phyloP scores from a whole-genome alignment of 192 early-diverging fungal species.

The Phlyctochytrium arcticum region DNA sequence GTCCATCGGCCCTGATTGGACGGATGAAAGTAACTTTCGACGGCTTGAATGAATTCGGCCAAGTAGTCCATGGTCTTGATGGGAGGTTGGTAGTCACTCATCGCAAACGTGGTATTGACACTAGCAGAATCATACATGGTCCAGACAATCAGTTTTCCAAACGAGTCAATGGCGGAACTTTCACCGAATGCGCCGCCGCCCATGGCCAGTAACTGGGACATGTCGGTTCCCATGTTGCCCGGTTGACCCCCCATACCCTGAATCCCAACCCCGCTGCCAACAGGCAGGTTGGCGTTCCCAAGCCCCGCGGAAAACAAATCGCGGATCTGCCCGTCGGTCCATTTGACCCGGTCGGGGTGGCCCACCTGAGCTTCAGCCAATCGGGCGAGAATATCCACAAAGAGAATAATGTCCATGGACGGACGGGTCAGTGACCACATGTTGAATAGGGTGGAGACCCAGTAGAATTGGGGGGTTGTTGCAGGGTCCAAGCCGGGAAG shows the following conservation, averaged over 20 bases:
- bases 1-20: constrained; percentile 91
- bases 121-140: constrained; percentile 72
- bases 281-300: constrained; percentile 35
- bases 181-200: background rate
- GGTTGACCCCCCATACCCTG: background rate
- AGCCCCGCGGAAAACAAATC: constrained; percentile 54
- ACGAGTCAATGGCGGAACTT: constrained; percentile 52
- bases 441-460: constrained; percentile 80
- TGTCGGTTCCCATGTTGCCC: background rate
- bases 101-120: background rate
- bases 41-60: constrained; percentile 72
- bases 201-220: background rate
- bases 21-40: constrained; percentile 87
- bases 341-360: constrained; percentile 38
- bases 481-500: constrained; percentile 3
- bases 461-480: constrained; percentile 53
- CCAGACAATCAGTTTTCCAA: constrained; percentile 77
- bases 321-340: constrained; percentile 57
- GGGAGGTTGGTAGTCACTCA: background rate
- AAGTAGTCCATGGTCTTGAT: constrained; percentile 53
- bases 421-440: constrained; percentile 74
- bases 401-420: constrained; percentile 62
- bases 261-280: constrained; percentile 33
- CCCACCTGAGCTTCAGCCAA: constrained; percentile 49
- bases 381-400: constrained; percentile 66